These are phyloP conservation scores for Cladosporium colombiae DNA, from an alignment of 2,329 filamentous ascomycete genomes.

Conservation along the genomic window DNA sequence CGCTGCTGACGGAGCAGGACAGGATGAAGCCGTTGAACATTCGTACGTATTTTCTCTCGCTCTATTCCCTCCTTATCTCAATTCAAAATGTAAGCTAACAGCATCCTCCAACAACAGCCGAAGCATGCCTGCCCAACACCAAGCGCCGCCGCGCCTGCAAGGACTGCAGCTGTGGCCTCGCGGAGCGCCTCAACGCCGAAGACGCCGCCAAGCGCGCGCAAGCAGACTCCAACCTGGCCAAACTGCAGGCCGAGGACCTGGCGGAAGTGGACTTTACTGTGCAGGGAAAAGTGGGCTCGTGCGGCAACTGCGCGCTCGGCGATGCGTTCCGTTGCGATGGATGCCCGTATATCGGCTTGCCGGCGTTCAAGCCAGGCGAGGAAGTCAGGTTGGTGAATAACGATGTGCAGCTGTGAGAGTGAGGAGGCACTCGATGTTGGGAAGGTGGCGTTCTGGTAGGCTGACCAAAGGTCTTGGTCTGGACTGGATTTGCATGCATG, in stretches of 20 bases:
- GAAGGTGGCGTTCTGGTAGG: neutral
- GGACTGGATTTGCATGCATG: neutral
- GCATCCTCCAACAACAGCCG: constrained; percentile 53
- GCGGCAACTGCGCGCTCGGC: constrained; percentile 89
- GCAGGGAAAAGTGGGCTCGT: constrained; percentile 93
- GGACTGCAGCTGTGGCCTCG: constrained; percentile 94
- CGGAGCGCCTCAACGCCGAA: constrained; percentile 81
- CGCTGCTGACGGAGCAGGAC: constrained; percentile 82
- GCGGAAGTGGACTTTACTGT: constrained; percentile 95
- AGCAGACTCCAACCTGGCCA: constrained; percentile 59
- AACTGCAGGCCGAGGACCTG: constrained; percentile 75
- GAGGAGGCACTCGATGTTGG: neutral
- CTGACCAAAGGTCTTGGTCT: neutral
- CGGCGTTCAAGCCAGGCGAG: constrained; percentile 95
- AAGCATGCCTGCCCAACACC: constrained; percentile 84
- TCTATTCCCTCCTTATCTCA: too few relatives aligned
- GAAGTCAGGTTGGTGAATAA: constrained; percentile 88
- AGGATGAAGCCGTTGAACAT: constrained; percentile 73
- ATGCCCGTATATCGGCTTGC: constrained; percentile 85
- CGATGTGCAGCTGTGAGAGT: constrained; percentile 70
- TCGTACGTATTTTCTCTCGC: constrained; percentile 54
- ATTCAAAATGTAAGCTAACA: constrained; percentile 26
- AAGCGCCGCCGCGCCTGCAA: constrained; percentile 94
- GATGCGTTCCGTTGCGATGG: constrained; percentile 70
- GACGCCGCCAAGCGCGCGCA: constrained; percentile 67